Evolutionary conservation across 1,139 yeast genomes (phyloP).

Genomic region (Yamadazyma friedrichii): DNA sequence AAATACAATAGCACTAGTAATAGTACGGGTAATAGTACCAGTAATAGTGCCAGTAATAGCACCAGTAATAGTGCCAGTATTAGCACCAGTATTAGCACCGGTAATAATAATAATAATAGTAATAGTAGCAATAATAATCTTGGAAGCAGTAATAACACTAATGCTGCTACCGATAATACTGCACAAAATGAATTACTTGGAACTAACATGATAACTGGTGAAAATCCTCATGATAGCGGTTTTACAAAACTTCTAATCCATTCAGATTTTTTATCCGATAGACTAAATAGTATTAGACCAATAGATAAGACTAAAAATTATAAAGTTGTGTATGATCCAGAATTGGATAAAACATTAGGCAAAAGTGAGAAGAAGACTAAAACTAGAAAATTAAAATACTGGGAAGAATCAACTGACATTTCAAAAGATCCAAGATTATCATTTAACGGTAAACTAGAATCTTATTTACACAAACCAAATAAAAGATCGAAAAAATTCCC

Average conservation of each 20-base stretch:
- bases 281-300: constrained; percentile 14
- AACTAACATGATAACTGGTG: constrained; percentile 33
- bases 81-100: not conserved
- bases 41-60: not conserved
- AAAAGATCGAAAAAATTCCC: constrained; percentile 44
- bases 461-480: constrained; percentile 41
- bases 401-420: constrained; percentile 32
- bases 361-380: constrained; percentile 37
- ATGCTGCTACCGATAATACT: not conserved
- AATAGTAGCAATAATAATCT: not conserved
- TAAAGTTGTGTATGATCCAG: constrained; percentile 60
- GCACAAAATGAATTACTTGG: constrained; percentile 18
- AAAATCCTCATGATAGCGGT: constrained; percentile 30
- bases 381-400: constrained; percentile 36
- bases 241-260: constrained; percentile 35
- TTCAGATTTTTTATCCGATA: constrained; percentile 18
- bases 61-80: not conserved
- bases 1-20: no score
- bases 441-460: constrained; percentile 21
- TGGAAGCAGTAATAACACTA: not conserved
- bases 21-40: not conserved
- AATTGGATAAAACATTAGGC: constrained; percentile 28
- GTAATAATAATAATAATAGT: not conserved
- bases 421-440: constrained; percentile 40
- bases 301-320: constrained; percentile 31